Conservation (phyloP, 169 alveolate genomes). For the Pseudocohnilembus persalinus region DNA sequence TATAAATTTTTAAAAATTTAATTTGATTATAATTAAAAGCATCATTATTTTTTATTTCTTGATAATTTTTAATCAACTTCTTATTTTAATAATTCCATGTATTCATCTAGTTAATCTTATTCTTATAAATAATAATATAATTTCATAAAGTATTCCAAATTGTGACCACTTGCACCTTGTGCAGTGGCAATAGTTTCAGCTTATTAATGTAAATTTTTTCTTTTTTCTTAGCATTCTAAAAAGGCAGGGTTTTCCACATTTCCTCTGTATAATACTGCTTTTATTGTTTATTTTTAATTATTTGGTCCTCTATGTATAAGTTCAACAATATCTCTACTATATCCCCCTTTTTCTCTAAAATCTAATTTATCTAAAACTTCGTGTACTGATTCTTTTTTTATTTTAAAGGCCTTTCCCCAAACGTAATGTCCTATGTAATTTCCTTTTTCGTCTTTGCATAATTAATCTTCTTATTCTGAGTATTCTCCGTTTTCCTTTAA, state of each 20-base stretch:
- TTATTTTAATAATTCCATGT: constrained; percentile 4
- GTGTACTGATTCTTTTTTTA: neutral
- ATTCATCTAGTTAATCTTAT: neutral
- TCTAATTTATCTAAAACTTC: constrained; percentile 21
- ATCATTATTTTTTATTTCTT: too few species aligned
- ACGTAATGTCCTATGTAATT: neutral
- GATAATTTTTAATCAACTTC: neutral
- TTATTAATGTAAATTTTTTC: neutral
- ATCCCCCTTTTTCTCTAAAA: constrained; percentile 27
- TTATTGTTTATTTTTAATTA: neutral
- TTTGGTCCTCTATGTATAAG: neutral
- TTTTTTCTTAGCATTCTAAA: neutral
- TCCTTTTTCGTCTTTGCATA: too few species aligned
- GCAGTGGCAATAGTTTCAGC: constrained; percentile 19
- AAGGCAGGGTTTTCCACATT: constrained; percentile 11
- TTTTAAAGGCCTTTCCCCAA: constrained; percentile 19
- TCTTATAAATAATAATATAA: neutral
- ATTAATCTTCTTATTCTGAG: neutral
- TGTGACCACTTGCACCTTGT: constrained; percentile 6
- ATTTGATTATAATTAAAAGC: too few species aligned
- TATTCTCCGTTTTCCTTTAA: neutral
- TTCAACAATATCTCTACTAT: constrained; percentile 1
- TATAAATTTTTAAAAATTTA: too few species aligned
- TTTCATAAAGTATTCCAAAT: constrained; percentile 21
- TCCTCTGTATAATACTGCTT: constrained; percentile 13